phyloP scores from a whole-genome alignment of 805 yeast species.

The Lipomyces yamadae region DNA sequence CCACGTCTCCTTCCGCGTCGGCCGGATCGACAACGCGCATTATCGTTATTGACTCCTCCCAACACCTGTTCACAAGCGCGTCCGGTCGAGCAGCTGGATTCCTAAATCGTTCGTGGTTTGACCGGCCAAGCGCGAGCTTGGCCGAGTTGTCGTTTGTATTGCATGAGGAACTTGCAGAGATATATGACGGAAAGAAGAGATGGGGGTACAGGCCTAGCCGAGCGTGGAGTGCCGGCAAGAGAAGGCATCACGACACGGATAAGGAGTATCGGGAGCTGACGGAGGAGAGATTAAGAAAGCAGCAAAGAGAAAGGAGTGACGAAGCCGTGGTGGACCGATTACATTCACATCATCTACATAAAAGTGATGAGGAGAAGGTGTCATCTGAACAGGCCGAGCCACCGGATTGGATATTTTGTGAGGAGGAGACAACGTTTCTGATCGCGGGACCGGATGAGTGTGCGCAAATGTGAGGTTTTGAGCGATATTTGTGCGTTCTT shows the following conservation, averaged over 20 bases:
- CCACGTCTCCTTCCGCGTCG: conserved; percentile 4
- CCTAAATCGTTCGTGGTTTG: conserved; percentile 35
- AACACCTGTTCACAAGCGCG: conserved; percentile 35
- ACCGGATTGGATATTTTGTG: conserved; percentile 36
- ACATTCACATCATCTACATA: no score
- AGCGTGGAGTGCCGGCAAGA: conserved; percentile 30
- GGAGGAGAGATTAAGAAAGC: conserved; percentile 14
- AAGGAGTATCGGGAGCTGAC: conserved; percentile 13
- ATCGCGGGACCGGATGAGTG: conserved; percentile 34
- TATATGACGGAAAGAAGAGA: conserved; percentile 24
- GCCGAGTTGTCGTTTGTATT: conserved; percentile 36
- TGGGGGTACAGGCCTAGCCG: conserved; percentile 39
- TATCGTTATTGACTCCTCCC: conserved; percentile 33
- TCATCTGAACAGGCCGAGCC: conserved; percentile 22
- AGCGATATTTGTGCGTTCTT: no score
- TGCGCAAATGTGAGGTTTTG: conserved; percentile 28
- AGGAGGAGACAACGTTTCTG: conserved; percentile 24
- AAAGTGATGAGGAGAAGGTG: conserved; percentile 21
- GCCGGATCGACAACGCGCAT: conserved; percentile 18
- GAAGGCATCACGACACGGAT: conserved; percentile 2
- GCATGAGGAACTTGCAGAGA: conserved; percentile 34
- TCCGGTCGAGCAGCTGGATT: conserved; percentile 39
- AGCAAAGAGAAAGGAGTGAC: not conserved
- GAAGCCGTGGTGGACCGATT: no score
- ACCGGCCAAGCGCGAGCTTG: conserved; percentile 25